Evolutionary conservation across 1,139 yeast species (phyloP).

Genomic region (Kodamaea derodonti): DNA sequence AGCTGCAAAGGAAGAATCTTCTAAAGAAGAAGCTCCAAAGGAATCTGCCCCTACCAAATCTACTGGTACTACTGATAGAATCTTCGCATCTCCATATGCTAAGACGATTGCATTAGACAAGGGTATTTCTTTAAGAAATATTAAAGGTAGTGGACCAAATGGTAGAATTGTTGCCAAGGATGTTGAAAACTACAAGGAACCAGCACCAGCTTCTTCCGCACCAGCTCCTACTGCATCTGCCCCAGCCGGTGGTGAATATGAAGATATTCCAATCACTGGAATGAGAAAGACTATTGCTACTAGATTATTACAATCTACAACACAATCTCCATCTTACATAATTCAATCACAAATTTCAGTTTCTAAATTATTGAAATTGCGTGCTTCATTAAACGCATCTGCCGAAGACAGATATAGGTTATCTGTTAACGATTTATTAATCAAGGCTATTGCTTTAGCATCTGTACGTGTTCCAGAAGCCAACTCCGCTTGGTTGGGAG

Average conservation of each 20-base stretch:
- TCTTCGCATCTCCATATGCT: constrained; percentile 94
- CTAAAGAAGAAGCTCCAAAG: constrained; percentile 14
- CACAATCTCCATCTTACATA: constrained; percentile 85
- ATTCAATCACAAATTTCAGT: constrained; percentile 86
- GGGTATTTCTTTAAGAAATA: constrained; percentile 80
- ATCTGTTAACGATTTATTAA: constrained; percentile 89
- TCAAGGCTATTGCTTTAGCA: constrained; percentile 93
- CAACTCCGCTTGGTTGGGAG: constrained; percentile 90
- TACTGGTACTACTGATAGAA: constrained; percentile 48
- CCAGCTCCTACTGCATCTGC: constrained; percentile 49
- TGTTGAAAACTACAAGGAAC: constrained; percentile 63
- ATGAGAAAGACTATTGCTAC: constrained; percentile 95
- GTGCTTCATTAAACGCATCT: constrained; percentile 82
- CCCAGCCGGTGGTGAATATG: constrained; percentile 51
- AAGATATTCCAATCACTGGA: constrained; percentile 79
- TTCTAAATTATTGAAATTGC: constrained; percentile 83
- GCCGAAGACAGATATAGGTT: constrained; percentile 87
- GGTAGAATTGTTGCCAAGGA: constrained; percentile 93
- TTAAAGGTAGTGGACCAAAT: constrained; percentile 90
- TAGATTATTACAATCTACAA: constrained; percentile 84
- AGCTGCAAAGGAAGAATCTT: constrained; percentile 22
- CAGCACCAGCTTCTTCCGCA: constrained; percentile 39
- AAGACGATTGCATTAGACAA: constrained; percentile 89
- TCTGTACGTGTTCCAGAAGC: constrained; percentile 88
- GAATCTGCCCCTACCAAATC: constrained; percentile 26